Evolutionary conservation across 2,329 filamentous ascomycete genomes (phyloP).

Genomic region (Penicillium polonicum): DNA sequence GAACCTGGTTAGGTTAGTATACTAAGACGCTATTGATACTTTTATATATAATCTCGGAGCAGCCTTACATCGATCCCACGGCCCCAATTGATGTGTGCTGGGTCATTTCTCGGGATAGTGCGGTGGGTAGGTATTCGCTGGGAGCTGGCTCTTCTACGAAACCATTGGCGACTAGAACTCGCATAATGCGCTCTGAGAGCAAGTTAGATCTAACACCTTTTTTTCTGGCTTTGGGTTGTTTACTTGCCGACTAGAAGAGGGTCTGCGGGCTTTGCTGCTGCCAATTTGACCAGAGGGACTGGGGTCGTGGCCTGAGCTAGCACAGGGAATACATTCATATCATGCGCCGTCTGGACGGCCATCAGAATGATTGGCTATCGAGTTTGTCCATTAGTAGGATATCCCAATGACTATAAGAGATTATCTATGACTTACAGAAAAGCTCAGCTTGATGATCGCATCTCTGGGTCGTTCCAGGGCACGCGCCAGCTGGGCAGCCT

Average conservation of each 20-base stretch:
- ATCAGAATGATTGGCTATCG: constrained; percentile 19
- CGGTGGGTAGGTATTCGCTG: constrained; percentile 18
- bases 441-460: constrained; percentile 22
- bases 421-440: constrained; percentile 6
- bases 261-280: constrained; percentile 22
- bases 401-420: too few species aligned
- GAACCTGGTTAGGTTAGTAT: constrained; percentile 13
- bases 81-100: constrained; percentile 16
- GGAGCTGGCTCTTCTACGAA: constrained; percentile 17
- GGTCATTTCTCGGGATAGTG: constrained; percentile 19
- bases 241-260: constrained; percentile 24
- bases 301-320: constrained; percentile 15
- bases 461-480: constrained; percentile 21
- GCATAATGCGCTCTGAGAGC: constrained; percentile 23
- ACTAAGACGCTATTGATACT: not conserved
- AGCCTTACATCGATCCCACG: constrained; percentile 21
- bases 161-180: constrained; percentile 19
- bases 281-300: constrained; percentile 17
- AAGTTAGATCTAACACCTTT: not conserved
- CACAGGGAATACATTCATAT: constrained; percentile 20
- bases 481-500: constrained; percentile 14
- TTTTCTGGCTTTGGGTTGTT: rapidly evolving
- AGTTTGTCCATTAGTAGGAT: not conserved
- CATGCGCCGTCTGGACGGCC: constrained; percentile 22
- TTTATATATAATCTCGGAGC: too few species aligned